Evolutionary conservation across 2,329 filamentous ascomycete genomes (phyloP), one percentile per base, ranked within the genome.

Genomic region (Teratosphaeriaceae sp.): DNA sequence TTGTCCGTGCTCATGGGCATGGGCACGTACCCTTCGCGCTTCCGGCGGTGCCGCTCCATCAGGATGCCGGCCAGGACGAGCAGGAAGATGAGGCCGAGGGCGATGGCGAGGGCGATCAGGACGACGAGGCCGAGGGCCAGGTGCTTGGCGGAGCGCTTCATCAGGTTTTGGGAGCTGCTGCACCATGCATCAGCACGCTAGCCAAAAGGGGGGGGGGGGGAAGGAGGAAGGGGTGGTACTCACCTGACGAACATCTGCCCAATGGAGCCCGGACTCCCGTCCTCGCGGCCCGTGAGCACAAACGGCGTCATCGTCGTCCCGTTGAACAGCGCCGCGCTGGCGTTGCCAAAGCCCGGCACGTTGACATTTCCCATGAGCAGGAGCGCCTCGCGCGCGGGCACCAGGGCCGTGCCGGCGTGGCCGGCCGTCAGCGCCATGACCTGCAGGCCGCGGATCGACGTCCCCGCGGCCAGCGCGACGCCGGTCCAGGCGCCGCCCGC

Each of bases 301-400:
- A 90, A 95, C 0, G 92, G 90, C 40, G 73, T 73, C 60, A 90
- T 80, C 2, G 72, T 69, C 9, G 81, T 87, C 55, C 92, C 92
- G 58, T 97, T 87, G 70, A 85, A 98, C 21, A 96, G 70, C 6
- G 82, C 90, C 7, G 87, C 88, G 12, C 90, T 94, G 5, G 84
- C 87, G 44, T 81, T 82, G 45, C 90, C 89, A 59, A 88, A 88
- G 38, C 70, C 69, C 0, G 84, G 79, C 15, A 97, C 73, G 51
- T 80, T 75, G 52, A 98, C 78, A 41, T 84, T 78, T 29, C 92
- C 92, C n/a, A 87, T 87, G 38, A 97, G 71, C 66, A 98, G 76
- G 26, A 98, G 76, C 3, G 80, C 75, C 61, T 92, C 80, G 48
- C 80, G 72, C 15, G 75, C 66, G 40, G 80, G 74, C 13, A 98